Percentiles rank a stretch among this genome's conserved stretches.
phyloP scores from a whole-genome alignment of 768 basidiomycete species.

The Hirschioporus abietinus region DNA sequence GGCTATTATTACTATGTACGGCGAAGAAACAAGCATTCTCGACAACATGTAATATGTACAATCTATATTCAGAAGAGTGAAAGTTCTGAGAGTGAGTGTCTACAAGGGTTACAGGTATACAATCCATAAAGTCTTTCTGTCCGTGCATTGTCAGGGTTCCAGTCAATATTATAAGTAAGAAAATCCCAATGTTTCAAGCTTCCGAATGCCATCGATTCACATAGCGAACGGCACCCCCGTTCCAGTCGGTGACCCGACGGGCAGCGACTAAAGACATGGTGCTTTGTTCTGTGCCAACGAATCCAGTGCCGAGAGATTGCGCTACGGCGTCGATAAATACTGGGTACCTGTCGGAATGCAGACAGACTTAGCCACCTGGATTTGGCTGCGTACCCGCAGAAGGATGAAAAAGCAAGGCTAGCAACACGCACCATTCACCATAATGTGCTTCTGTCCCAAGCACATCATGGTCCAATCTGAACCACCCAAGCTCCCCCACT shows the following conservation, averaged over 20 bases:
- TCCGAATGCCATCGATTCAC: neutral
- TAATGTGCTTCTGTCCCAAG: constrained; percentile 37
- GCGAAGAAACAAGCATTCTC: no score
- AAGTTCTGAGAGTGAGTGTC: neutral
- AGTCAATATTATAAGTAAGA: neutral
- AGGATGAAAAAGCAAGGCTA: neutral
- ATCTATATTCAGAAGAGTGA: neutral
- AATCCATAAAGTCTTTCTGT: neutral
- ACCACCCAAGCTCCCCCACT: constrained; percentile 46
- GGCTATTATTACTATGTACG: neutral
- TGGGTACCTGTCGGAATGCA: constrained; percentile 49
- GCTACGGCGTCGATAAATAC: constrained; percentile 67
- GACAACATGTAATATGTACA: neutral
- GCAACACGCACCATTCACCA: constrained; percentile 41
- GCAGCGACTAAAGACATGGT: constrained; percentile 67
- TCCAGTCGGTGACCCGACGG: constrained; percentile 66
- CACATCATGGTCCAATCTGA: constrained; percentile 39
- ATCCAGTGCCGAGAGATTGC: constrained; percentile 60
- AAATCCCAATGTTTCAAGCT: neutral
- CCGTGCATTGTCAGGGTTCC: neutral
- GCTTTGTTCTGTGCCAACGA: constrained; percentile 67
- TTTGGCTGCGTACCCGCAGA: constrained; percentile 4
- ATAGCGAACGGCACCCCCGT: constrained; percentile 40
- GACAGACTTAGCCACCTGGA: neutral
- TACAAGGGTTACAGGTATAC: neutral